phyloP scores from a whole-genome alignment of 2,329 filamentous ascomycete species.

The Tolypocladium guangdongense region DNA sequence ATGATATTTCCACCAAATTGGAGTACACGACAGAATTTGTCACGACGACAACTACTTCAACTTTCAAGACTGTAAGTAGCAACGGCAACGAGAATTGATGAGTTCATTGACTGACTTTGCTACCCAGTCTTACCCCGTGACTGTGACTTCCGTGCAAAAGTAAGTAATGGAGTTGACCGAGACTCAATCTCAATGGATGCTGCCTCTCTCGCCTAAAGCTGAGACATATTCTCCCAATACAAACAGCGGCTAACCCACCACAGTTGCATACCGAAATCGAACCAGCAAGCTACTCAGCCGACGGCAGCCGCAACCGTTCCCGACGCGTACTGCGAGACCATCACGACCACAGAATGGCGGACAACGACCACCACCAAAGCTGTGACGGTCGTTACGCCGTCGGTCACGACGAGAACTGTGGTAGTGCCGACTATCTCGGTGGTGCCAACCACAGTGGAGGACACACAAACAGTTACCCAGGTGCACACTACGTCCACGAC shows the following conservation, averaged over 20 bases:
- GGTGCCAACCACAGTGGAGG: conserved; percentile 5
- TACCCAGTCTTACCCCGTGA: conserved; percentile 12
- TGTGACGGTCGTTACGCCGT: conserved; percentile 5
- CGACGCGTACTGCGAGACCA: conserved; percentile 5
- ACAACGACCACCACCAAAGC: conserved; percentile 9
- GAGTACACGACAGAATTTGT: conserved; percentile 9
- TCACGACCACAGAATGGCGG: conserved; percentile 10
- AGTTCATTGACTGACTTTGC: not conserved
- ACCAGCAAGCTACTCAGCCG: not conserved
- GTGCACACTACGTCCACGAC: conserved; percentile 5
- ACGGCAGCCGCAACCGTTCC: not conserved
- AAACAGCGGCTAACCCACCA: not conserved
- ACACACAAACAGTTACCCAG: conserved; percentile 3
- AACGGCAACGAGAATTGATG: not conserved
- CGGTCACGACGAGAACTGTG: conserved; percentile 6
- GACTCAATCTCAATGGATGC: too few relatives aligned
- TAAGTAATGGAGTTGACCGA: not conserved
- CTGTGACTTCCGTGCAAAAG: conserved; percentile 7
- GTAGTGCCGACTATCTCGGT: conserved; percentile 3
- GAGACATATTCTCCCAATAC: not conserved
- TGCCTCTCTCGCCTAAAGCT: too few relatives aligned
- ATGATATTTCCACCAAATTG: conserved; percentile 9
- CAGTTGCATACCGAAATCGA: conserved; percentile 3
- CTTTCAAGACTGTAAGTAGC: conserved; percentile 6
- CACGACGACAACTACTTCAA: conserved; percentile 8